Percentiles rank a stretch among this genome's conserved stretches.
These are phyloP conservation scores for Yamadazyma jaroonii DNA, from an alignment of 1,139 yeast genomes.

Conservation along the genomic window DNA sequence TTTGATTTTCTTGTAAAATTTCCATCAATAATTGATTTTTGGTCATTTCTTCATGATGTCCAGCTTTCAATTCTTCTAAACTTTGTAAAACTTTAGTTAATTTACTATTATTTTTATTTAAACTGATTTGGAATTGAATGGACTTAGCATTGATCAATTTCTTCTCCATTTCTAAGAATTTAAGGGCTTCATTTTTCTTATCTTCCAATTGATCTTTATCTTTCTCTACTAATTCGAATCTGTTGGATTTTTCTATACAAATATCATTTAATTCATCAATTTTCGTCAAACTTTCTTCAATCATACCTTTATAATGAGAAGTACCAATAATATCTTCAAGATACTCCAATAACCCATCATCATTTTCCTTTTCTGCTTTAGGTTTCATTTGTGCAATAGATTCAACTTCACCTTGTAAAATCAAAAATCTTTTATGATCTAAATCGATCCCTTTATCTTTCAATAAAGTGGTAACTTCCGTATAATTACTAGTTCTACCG, in stretches of 20 bases:
- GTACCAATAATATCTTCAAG: slow-evolving; percentile 97
- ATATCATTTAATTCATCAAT: slow-evolving; percentile 73
- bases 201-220: slow-evolving; percentile 71
- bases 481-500: slow-evolving; percentile 64
- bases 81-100: slow-evolving; percentile 36
- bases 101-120: slow-evolving; percentile 38
- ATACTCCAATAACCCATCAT: slow-evolving; percentile 91
- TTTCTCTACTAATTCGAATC: slow-evolving; percentile 76
- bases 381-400: slow-evolving; percentile 98
- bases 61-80: slow-evolving; percentile 36
- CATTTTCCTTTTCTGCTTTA: slow-evolving; percentile 88
- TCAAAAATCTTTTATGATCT: slow-evolving; percentile 90
- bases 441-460: slow-evolving; percentile 88
- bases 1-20: slow-evolving; percentile 29
- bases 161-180: slow-evolving; percentile 66
- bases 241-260: slow-evolving; percentile 76
- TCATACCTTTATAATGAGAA: slow-evolving; percentile 70
- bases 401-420: slow-evolving; percentile 97
- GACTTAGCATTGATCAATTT: slow-evolving; percentile 53
- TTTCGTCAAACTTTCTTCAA: slow-evolving; percentile 60
- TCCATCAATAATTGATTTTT: slow-evolving; percentile 43
- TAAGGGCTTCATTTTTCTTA: slow-evolving; percentile 67
- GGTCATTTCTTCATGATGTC: slow-evolving; percentile 45
- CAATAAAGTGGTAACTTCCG: slow-evolving; percentile 74
- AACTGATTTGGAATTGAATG: slow-evolving; percentile 53